A percentile compares a stretch with the other conserved stretches of the same genome.
phyloP scores from a whole-genome alignment of 1,284 basidiomycete genomes.

The Irpex lacteus region DNA sequence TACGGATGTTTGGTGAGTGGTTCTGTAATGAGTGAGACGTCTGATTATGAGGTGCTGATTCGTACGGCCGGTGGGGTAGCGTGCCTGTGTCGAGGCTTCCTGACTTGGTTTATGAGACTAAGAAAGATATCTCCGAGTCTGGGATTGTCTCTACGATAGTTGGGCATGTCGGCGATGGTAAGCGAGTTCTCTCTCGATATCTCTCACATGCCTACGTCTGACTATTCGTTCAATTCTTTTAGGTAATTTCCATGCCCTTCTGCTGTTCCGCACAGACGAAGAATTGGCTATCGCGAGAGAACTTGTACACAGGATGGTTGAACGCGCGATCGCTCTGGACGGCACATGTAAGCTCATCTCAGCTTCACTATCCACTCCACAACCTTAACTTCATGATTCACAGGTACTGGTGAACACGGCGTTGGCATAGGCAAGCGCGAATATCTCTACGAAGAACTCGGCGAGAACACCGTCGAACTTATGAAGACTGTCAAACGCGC shows the following conservation, averaged over 20 bases:
- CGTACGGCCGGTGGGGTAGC: slow-evolving; percentile 31
- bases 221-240: no score
- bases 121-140: slow-evolving; percentile 61
- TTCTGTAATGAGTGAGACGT: background rate
- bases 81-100: slow-evolving; percentile 83
- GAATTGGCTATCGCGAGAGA: slow-evolving; percentile 50
- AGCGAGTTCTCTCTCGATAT: slow-evolving; percentile 30
- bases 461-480: slow-evolving; percentile 76
- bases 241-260: slow-evolving; percentile 56
- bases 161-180: slow-evolving; percentile 87
- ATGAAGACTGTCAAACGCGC: slow-evolving; percentile 83
- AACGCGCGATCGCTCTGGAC: slow-evolving; percentile 70
- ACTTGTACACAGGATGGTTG: slow-evolving; percentile 66
- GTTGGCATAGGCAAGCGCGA: slow-evolving; percentile 85
- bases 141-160: slow-evolving; percentile 67
- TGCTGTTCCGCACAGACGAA: slow-evolving; percentile 63
- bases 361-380: background rate
- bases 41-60: background rate
- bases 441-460: slow-evolving; percentile 76
- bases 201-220: no score
- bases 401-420: slow-evolving; percentile 83
- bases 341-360: slow-evolving; percentile 59
- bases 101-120: slow-evolving; percentile 71
- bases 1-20: slow-evolving; percentile 78
- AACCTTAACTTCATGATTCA: background rate